phyloP scores from a whole-genome alignment of 1,284 basidiomycete species.

The Sanghuangporus weigelae region DNA sequence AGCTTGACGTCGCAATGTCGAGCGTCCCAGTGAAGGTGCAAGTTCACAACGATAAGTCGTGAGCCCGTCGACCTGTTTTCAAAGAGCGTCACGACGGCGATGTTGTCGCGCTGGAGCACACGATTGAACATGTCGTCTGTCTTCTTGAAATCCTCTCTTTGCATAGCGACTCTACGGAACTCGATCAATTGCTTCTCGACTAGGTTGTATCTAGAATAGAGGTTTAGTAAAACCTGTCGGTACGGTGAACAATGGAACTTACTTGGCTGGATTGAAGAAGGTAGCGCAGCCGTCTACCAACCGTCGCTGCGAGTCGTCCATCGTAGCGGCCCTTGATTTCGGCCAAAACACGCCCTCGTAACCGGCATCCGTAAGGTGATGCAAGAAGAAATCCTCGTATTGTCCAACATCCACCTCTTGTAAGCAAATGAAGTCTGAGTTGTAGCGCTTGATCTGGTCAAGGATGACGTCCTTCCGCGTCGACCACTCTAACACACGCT shows the following conservation, averaged over 20 bases:
- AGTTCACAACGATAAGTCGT: constrained; percentile 85
- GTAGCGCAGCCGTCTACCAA: constrained; percentile 96
- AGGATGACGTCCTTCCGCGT: constrained; percentile 92
- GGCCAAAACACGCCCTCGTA: constrained; percentile 94
- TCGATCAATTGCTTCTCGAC: constrained; percentile 95
- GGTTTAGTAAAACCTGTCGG: constrained; percentile 11
- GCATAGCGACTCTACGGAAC: constrained; percentile 91
- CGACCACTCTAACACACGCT: constrained; percentile 94
- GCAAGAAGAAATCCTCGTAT: constrained; percentile 91
- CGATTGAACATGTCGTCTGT: constrained; percentile 99
- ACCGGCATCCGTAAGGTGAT: constrained; percentile 69
- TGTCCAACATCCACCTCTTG: constrained; percentile 93
- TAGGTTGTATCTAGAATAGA: constrained; percentile 68
- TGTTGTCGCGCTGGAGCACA: constrained; percentile 93
- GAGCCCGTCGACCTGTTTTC: constrained; percentile 87
- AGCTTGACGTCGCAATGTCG: constrained; percentile 95
- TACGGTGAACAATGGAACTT: constrained; percentile 31
- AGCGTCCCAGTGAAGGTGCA: constrained; percentile 94
- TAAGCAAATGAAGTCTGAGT: constrained; percentile 89
- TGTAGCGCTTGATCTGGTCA: constrained; percentile 79
- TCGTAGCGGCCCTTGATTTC: constrained; percentile 92
- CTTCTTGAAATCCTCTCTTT: constrained; percentile 94
- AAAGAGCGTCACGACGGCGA: constrained; percentile 84
- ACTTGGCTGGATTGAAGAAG: constrained; percentile 92
- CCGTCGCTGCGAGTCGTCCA: constrained; percentile 83